Evolutionary conservation across 345 rosid species (phyloP).

Genomic region (Eucalyptus polyanthemos): DNA sequence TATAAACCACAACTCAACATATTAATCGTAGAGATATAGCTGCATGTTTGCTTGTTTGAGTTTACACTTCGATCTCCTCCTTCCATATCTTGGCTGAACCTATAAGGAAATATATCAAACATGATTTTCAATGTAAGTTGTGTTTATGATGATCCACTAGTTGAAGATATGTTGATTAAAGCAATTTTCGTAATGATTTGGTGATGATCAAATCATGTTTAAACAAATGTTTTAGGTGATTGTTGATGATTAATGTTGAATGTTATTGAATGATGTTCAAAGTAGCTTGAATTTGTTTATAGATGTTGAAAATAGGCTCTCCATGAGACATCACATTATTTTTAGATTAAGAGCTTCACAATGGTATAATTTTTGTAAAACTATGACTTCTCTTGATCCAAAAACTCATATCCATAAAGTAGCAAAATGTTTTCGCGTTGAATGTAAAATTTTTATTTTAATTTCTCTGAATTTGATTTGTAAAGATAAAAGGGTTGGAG

Average conservation of each 20-base stretch:
- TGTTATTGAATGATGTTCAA: not conserved
- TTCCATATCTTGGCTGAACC: not conserved
- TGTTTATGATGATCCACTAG: not conserved
- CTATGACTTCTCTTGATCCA: no score
- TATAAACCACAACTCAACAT: no score
- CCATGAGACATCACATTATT: accelerated
- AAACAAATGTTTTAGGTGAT: not conserved
- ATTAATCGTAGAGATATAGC: no score
- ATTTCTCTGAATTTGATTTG: no score
- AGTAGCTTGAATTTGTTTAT: not conserved
- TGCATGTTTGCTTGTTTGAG: no score
- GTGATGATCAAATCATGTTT: not conserved
- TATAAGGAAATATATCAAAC: not conserved
- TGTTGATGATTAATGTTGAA: not conserved
- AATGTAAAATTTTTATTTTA: no score
- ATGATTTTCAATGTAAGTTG: no score
- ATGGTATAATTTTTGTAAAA: no score
- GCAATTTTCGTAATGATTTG: not conserved
- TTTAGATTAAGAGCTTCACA: no score
- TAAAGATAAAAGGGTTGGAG: no score
- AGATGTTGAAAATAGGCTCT: not conserved
- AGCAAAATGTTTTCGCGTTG: no score
- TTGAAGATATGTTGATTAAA: not conserved
- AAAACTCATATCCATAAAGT: no score
- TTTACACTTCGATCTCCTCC: not conserved